Evolutionary conservation across 2,329 filamentous ascomycete species (phyloP).

Genomic region (Monosporascus sp.): DNA sequence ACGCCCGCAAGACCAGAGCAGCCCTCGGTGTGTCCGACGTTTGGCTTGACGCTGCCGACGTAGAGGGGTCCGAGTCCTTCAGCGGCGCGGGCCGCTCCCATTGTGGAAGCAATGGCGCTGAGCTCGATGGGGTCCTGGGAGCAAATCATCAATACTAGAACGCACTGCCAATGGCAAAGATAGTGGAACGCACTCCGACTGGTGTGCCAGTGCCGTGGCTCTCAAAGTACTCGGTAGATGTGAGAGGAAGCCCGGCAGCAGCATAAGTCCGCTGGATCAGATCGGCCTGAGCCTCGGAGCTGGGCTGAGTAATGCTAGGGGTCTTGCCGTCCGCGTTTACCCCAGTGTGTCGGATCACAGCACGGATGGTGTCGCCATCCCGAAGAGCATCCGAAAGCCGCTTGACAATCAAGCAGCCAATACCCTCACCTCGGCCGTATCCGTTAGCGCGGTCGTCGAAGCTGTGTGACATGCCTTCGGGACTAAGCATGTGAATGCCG

Average conservation of each 20-base stretch:
- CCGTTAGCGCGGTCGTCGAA: conserved; percentile 37
- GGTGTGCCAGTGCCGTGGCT: conserved; percentile 31
- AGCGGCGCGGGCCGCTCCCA: conserved; percentile 13
- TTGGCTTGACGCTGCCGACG: conserved; percentile 11
- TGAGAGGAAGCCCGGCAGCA: conserved; percentile 16
- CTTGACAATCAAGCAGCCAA: conserved; percentile 36
- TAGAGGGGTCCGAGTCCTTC: conserved; percentile 7
- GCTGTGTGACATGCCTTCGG: conserved; percentile 22
- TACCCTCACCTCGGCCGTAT: conserved; percentile 41
- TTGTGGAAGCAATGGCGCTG: not conserved
- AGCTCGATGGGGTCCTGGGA: not conserved
- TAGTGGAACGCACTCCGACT: conserved; percentile 9
- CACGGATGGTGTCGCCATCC: no score
- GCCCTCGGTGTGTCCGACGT: conserved; percentile 13
- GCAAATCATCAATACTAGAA: no score
- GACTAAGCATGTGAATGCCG: conserved; percentile 17
- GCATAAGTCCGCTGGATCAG: conserved; percentile 27
- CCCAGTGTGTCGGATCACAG: no score
- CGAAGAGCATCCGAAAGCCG: conserved; percentile 15
- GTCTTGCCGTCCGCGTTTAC: conserved; percentile 31
- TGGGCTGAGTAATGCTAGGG: conserved; percentile 39
- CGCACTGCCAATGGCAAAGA: no score
- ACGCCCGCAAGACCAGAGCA: conserved; percentile 12
- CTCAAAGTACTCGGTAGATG: conserved; percentile 17
- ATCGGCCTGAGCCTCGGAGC: conserved; percentile 24